These are phyloP conservation scores for Tylopilus orsonianus DNA, from an alignment of 1,284 basidiomycete genomes.

Conservation along the genomic window DNA sequence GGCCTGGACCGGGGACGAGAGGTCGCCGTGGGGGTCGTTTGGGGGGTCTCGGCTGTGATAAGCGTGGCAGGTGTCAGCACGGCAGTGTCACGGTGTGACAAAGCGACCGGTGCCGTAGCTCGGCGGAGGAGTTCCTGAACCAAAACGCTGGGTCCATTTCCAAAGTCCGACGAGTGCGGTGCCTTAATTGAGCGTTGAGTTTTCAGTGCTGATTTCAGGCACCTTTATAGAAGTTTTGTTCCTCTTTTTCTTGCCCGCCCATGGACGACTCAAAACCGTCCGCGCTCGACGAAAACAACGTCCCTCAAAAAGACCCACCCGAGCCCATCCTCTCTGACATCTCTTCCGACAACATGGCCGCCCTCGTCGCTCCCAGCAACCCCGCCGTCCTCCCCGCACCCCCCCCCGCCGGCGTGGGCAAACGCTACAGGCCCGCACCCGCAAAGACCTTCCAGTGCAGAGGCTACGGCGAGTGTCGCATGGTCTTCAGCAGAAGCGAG, in stretches of 20 bases:
- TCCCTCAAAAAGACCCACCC: conserved; percentile 8
- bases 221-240: conserved; percentile 33
- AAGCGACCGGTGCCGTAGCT: conserved; percentile 35
- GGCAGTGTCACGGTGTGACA: conserved; percentile 24
- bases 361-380: conserved; percentile 29
- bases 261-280: conserved; percentile 38
- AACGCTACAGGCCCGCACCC: conserved; percentile 73
- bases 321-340: conserved; percentile 7
- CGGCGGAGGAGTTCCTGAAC: conserved; percentile 37
- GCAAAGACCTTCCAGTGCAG: conserved; percentile 94
- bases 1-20: conserved; percentile 4
- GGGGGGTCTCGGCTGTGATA: conserved; percentile 25
- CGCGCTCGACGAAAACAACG: conserved; percentile 25
- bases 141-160: conserved; percentile 20
- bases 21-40: conserved; percentile 14
- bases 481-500: conserved; percentile 95
- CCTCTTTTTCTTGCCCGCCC: conserved; percentile 35
- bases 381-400: conserved; percentile 20
- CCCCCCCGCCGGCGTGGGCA: conserved; percentile 38
- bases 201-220: conserved; percentile 37
- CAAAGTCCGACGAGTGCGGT: conserved; percentile 33
- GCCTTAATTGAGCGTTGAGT: conserved; percentile 36
- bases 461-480: conserved; percentile 92
- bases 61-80: conserved; percentile 20
- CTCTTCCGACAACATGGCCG: conserved; percentile 23